Base-by-base conservation (phyloP, 331 rosid species). In the Phaseolus coccineus region DNA sequence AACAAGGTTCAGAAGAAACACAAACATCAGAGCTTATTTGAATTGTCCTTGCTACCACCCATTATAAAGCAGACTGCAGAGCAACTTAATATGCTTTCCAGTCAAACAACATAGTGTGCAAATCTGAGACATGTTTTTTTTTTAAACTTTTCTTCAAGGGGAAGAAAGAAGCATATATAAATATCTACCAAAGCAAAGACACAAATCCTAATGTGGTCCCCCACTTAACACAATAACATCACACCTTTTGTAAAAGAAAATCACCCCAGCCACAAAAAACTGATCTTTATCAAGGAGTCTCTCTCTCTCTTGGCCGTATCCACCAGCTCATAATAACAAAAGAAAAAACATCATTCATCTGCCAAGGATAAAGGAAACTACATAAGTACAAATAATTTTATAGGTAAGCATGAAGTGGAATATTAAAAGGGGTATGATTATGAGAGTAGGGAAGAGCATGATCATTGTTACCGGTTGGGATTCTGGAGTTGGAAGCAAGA, bases 401-500 rank as follows among this genome's bases (percentile, higher is more conserved):
- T 35, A 57, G 77, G 69, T 19, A 68, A 68, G 51, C 74, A 82
- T 62, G 47, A 25, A 62, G 28, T 57, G 66, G 35, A 28, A 50
- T 51, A 74, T 74, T 47, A 69, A 46, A 39, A 19, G 47, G 66
- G 47, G 37, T 24, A 37, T 42, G 50, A 53, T 55, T 48, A 69
- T 22, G 62, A 69, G 48, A 13, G 63, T 9, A 10, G 44, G 14
- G 52, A 72, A 55, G 19, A 50, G 13, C 71, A 73, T 22, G 30
- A 80, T 74, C 33, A 58, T 78, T 31, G 58, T 78, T 64, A 93
- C 94, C 97, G 55, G 83, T 61, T 63, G 78, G 89, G 69, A 87
- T 82, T 83, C 88, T 90, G 78, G 97, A 89, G 89, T 87, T 90
- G 86, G 98, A 85, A 70, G 99, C 92, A 85, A 93, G 97, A 87